Base-by-base conservation (phyloP, 2,329 filamentous ascomycete genomes). In the Niveomyces coronatus region DNA sequence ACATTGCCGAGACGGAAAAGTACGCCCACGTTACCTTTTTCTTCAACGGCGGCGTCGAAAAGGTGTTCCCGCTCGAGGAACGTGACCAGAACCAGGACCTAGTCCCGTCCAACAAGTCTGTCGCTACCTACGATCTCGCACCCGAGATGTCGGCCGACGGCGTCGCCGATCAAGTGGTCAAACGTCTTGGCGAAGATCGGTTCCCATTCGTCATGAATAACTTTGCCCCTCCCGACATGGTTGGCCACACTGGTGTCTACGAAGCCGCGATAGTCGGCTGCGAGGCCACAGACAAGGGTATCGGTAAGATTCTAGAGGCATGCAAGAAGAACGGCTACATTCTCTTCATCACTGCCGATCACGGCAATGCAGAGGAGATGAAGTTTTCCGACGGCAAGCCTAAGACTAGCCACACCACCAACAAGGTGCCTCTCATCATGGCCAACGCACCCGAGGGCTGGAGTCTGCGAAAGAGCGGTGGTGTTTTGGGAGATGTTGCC, bases 151-250 rank as follows among this genome's bases (percentile, higher is more conserved):
- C 85, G 54, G 89, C 88, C 49, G 85, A 81, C 50, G 83, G 74
- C 31, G 91, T 98, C 11, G 91, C 85, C 35, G 74, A 93, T 54
- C 89, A 94, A 68, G 82, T 94, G 43, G 76, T 70, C 61, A 91
- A 95, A 71, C 80, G 88, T 42, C 81, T 98, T 48, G 75, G 63
- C 18, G 85, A 93, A 62, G 77, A 82, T 55, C 79, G 84, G 57
- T 95, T 88, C 65, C 87, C 91, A 56, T 96, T 98, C 57, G 72
- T 98, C 62, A 98, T 98, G 91, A 95, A 96, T 79, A 98, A 98
- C 78, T 96, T 98, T 64, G 91, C 91, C 29, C 91, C 91, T 29
- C 91, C 91, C 14, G 91, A 98, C 67, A 98, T 98, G 91, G 91
- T 98, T 48, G 91, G 91, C 50, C 91, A 98, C 70, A 98, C 91